These are phyloP conservation scores for Dispira parvispora DNA, from an alignment of 192 early-diverging fungal species.

Conservation along the genomic window DNA sequence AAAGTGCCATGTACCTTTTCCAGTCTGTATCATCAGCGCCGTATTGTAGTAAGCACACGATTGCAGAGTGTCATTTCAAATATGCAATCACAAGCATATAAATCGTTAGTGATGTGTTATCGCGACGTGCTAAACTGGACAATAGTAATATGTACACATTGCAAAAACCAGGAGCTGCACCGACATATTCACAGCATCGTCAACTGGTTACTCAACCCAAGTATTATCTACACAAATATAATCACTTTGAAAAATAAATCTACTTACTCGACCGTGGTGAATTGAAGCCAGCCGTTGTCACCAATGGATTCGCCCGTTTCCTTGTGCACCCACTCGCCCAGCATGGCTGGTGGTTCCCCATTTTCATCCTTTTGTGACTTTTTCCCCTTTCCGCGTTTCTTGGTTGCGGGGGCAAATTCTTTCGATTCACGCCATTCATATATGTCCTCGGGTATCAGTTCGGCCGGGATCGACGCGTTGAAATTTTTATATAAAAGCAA, in stretches of 20 bases:
- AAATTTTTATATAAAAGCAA: slow-evolving; percentile 84
- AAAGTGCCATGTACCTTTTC: no score
- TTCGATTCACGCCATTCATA: slow-evolving; percentile 50
- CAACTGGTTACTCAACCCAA: neutral
- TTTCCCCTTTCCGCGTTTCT: slow-evolving; percentile 15
- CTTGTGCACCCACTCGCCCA: slow-evolving; percentile 57
- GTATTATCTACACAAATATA: no score
- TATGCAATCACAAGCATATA: no score
- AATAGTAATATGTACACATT: no score
- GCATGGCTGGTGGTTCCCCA: slow-evolving; percentile 16
- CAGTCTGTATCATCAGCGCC: no score
- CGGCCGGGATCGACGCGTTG: slow-evolving; percentile 85
- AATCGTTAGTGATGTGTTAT: no score
- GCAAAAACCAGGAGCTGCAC: no score
- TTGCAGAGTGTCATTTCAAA: no score
- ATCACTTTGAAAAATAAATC: neutral
- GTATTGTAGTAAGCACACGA: no score
- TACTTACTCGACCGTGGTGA: slow-evolving; percentile 52
- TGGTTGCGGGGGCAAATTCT: slow-evolving; percentile 16
- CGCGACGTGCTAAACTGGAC: no score
- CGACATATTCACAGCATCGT: no score
- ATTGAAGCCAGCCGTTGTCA: slow-evolving; percentile 45
- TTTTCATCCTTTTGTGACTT: slow-evolving; percentile 13
- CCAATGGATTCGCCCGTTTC: slow-evolving; percentile 47
- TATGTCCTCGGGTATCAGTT: slow-evolving; percentile 52